These are phyloP conservation scores for Pseudogymnoascus sp. DNA, from an alignment of 2,329 filamentous ascomycete species.

Conservation along the genomic window DNA sequence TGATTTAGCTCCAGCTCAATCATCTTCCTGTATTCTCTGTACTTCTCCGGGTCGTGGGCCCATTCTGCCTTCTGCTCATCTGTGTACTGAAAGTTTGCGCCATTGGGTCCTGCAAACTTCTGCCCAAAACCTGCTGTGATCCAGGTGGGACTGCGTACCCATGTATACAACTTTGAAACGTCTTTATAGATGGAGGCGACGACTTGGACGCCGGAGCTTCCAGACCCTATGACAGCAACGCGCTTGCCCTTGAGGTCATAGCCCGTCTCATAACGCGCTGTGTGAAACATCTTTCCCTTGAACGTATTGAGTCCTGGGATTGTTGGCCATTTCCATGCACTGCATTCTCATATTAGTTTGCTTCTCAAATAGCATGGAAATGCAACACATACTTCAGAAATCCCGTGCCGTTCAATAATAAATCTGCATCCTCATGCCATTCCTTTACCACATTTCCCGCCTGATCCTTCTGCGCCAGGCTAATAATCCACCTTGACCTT, in stretches of 20 bases:
- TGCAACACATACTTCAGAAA: background rate
- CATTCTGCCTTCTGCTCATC: slow-evolving; percentile 21
- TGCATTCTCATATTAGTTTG: slow-evolving; percentile 11
- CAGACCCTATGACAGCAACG: slow-evolving; percentile 50
- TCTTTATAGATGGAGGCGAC: slow-evolving; percentile 44
- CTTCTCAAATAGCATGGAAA: background rate
- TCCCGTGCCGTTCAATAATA: background rate
- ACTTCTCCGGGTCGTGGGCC: slow-evolving; percentile 22
- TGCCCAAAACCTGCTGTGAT: slow-evolving; percentile 30
- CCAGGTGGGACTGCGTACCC: slow-evolving; percentile 54
- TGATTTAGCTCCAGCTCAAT: slow-evolving; percentile 26
- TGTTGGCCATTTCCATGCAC: slow-evolving; percentile 42
- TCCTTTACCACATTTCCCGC: background rate
- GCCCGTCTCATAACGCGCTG: slow-evolving; percentile 48
- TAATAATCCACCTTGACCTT: slow-evolving; percentile 33
- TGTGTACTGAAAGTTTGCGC: slow-evolving; percentile 21
- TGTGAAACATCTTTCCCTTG: slow-evolving; percentile 48
- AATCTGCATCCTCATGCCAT: background rate
- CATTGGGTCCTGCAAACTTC: slow-evolving; percentile 21
- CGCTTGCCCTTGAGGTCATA: slow-evolving; percentile 43
- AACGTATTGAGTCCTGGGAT: slow-evolving; percentile 48
- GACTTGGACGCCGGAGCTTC: slow-evolving; percentile 50
- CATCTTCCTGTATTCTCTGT: slow-evolving; percentile 18
- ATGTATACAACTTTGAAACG: slow-evolving; percentile 46
- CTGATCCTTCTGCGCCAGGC: slow-evolving; percentile 20